Evolutionary conservation across 2,329 filamentous ascomycete genomes (phyloP).

Genomic region (Penicillium brasilianum): DNA sequence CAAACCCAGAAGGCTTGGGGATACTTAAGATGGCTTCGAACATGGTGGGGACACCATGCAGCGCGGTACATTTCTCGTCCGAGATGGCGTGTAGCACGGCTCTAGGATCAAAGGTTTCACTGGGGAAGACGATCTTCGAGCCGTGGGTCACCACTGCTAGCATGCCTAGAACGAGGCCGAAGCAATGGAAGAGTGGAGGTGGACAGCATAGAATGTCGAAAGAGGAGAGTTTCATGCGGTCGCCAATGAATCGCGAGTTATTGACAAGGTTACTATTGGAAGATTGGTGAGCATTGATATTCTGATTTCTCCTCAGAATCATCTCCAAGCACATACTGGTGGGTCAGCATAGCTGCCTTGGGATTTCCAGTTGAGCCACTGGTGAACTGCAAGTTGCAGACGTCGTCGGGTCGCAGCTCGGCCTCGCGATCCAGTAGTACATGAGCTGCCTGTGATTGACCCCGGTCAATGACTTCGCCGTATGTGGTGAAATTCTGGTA

Average conservation of each 20-base stretch:
- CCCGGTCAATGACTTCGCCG: conserved; percentile 60
- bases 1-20: conserved; percentile 54
- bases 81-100: conserved; percentile 70
- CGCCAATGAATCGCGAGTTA: conserved; percentile 72
- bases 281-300: conserved; percentile 7
- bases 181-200: conserved; percentile 84
- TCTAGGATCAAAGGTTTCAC: conserved; percentile 72
- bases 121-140: conserved; percentile 75
- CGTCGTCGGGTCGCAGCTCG: conserved; percentile 66
- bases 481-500: conserved; percentile 64
- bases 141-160: conserved; percentile 75
- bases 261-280: conserved; percentile 56
- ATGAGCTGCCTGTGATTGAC: conserved; percentile 56
- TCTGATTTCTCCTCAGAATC: not conserved
- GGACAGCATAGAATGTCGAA: conserved; percentile 77
- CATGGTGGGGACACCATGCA: conserved; percentile 85
- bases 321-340: conserved; percentile 56
- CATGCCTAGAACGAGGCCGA: conserved; percentile 77
- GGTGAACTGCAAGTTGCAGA: conserved; percentile 77
- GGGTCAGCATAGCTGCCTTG: conserved; percentile 76
- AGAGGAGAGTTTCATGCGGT: conserved; percentile 71
- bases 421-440: conserved; percentile 59
- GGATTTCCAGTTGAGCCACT: conserved; percentile 74
- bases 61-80: conserved; percentile 71
- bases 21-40: conserved; percentile 68